phyloP scores from a whole-genome alignment of 1,284 basidiomycete genomes.

The Fomitopsis schrenkii region DNA sequence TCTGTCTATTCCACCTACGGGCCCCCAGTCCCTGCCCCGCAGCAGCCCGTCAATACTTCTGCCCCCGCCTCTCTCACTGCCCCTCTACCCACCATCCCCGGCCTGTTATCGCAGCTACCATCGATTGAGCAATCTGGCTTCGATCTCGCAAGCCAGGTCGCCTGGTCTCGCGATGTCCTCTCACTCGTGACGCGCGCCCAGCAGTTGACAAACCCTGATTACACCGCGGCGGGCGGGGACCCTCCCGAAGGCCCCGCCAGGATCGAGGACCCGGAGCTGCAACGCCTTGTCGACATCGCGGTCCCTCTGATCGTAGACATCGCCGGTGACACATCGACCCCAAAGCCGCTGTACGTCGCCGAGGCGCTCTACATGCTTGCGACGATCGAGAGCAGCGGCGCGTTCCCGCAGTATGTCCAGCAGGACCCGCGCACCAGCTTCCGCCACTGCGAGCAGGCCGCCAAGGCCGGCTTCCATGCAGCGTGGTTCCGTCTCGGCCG shows the following conservation, averaged over 20 bases:
- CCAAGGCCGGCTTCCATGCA: slow-evolving; percentile 63
- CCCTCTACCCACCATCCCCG: slow-evolving; percentile 56
- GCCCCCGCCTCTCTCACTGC: slow-evolving; percentile 53
- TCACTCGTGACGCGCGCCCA: slow-evolving; percentile 69
- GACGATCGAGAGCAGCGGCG: slow-evolving; percentile 65
- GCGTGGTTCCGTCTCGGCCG: slow-evolving; percentile 90
- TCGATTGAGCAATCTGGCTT: slow-evolving; percentile 45
- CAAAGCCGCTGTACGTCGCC: slow-evolving; percentile 48
- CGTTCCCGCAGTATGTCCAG: slow-evolving; percentile 54
- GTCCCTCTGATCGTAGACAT: slow-evolving; percentile 59
- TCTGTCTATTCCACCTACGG: slow-evolving; percentile 8
- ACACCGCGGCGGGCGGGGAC: slow-evolving; percentile 29
- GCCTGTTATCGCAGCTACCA: slow-evolving; percentile 44
- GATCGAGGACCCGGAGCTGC: slow-evolving; percentile 62
- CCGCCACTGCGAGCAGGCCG: slow-evolving; percentile 81
- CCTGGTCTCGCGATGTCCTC: slow-evolving; percentile 79
- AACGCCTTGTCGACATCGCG: slow-evolving; percentile 61
- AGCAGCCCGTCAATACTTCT: slow-evolving; percentile 12
- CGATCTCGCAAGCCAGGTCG: slow-evolving; percentile 57
- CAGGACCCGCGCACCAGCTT: slow-evolving; percentile 81
- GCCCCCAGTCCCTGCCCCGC: slow-evolving; percentile 15
- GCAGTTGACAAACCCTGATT: slow-evolving; percentile 35
- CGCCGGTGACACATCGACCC: slow-evolving; percentile 29
- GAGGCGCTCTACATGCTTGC: slow-evolving; percentile 79
- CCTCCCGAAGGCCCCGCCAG: slow-evolving; percentile 41